These are phyloP conservation scores for Coemansia umbellata DNA, from an alignment of 192 early-diverging fungal species.

Conservation along the genomic window DNA sequence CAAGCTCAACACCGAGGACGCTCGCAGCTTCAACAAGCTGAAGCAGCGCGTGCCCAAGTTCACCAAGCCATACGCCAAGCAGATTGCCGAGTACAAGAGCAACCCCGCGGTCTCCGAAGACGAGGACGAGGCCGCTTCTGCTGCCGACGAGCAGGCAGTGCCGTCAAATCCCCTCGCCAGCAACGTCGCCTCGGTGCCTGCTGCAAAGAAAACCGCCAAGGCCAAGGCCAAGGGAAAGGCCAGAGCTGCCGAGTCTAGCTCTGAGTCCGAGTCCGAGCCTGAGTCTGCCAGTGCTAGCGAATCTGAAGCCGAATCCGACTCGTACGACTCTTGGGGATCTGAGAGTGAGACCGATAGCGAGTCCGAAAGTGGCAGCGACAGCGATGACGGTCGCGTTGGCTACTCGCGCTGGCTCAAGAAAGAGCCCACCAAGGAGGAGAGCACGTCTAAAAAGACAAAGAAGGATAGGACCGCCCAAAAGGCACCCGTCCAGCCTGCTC, in stretches of 20 bases:
- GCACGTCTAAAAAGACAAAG: conserved; percentile 23
- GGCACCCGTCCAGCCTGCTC: conserved; percentile 9
- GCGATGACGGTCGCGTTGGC: conserved; percentile 15
- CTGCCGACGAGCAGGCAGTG: conserved; percentile 13
- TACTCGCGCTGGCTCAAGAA: conserved; percentile 51
- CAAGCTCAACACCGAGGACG: conserved; percentile 81
- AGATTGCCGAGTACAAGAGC: conserved; percentile 64
- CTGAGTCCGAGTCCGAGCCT: conserved; percentile 2
- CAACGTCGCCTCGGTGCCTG: background rate
- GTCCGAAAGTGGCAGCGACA: conserved; percentile 24
- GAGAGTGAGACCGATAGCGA: conserved; percentile 18
- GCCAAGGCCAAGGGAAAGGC: conserved; percentile 5
- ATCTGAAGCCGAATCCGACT: conserved; percentile 8
- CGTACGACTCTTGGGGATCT: conserved; percentile 28
- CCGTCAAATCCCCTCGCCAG: too few relatives aligned
- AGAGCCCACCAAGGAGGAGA: conserved; percentile 26
- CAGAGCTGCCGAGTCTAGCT: conserved; percentile 2
- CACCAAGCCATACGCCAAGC: conserved; percentile 68
- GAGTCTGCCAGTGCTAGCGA: background rate
- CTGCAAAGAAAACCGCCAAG: background rate
- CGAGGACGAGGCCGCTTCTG: conserved; percentile 14
- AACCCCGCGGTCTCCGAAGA: conserved; percentile 42
- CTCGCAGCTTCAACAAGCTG: conserved; percentile 83
- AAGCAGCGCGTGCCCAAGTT: conserved; percentile 92
- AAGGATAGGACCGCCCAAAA: conserved; percentile 38